phyloP scores from a whole-genome alignment of 2,329 filamentous ascomycete genomes.

The Aspergillus texensis region DNA sequence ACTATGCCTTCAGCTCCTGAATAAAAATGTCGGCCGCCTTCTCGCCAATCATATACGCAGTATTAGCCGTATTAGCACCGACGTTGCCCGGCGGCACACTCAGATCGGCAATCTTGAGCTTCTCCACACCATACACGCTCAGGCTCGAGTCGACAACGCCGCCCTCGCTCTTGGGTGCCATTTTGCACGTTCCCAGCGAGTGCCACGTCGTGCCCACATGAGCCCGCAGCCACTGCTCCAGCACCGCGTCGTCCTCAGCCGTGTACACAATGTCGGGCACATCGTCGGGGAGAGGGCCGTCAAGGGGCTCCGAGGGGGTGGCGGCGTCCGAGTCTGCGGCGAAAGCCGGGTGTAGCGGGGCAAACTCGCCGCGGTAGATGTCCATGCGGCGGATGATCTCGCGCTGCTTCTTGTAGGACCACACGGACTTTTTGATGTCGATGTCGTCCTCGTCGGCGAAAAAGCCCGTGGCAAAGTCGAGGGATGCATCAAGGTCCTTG shows the following conservation, averaged over 20 bases:
- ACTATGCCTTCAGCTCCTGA: no score
- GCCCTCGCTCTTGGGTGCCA: not conserved
- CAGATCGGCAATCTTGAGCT: no score
- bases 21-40: no score
- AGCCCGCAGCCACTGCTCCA: constrained; percentile 7
- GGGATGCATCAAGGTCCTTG: not conserved
- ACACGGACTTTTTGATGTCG: constrained; percentile 1
- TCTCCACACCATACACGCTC: no score
- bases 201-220: constrained; percentile 6
- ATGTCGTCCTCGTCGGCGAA: no score
- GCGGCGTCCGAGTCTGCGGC: not conserved
- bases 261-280: not conserved
- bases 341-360: not conserved
- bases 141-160: no score
- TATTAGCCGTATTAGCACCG: no score
- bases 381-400: constrained; percentile 8
- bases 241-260: constrained; percentile 4
- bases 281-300: no score
- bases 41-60: no score
- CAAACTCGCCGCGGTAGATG: constrained; percentile 3
- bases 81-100: no score
- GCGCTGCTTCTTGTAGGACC: constrained; percentile 6
- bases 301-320: no score
- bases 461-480: no score
- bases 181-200: constrained; percentile 1